Evolutionary conservation across 2,329 filamentous ascomycete species (phyloP).

Genomic region (Phialocephala subalpina): DNA sequence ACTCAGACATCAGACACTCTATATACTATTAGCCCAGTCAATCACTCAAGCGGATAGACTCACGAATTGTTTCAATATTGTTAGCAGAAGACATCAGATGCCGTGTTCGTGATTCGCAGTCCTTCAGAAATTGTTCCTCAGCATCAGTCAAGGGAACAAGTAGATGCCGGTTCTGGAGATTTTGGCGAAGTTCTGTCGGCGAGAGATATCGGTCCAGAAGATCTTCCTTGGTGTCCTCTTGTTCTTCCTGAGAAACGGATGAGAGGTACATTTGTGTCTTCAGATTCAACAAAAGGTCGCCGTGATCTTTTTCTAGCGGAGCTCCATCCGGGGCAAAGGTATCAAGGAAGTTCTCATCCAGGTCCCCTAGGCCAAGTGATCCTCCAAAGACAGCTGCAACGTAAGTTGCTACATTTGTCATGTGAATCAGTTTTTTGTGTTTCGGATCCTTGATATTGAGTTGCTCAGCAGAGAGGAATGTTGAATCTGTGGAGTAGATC

Average conservation of each 20-base stretch:
- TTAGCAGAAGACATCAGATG: constrained; percentile 63
- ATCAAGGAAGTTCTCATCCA: constrained; percentile 69
- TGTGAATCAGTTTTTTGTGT: constrained; percentile 67
- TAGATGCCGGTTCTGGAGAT: constrained; percentile 59
- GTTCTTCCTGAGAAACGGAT: constrained; percentile 63
- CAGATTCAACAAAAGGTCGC: constrained; percentile 66
- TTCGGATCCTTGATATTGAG: constrained; percentile 57
- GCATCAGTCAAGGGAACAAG: constrained; percentile 62
- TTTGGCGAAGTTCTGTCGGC: constrained; percentile 53
- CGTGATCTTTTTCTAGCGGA: constrained; percentile 65
- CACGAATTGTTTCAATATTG: constrained; percentile 49
- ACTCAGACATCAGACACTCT: constrained; percentile 61
- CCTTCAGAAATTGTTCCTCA: constrained; percentile 66
- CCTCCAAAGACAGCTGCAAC: constrained; percentile 69
- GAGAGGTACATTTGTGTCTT: constrained; percentile 75
- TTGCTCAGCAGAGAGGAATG: constrained; percentile 61
- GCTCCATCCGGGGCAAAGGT: constrained; percentile 68
- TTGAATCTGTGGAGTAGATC: constrained; percentile 60
- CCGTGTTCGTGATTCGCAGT: constrained; percentile 60
- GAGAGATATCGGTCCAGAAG: constrained; percentile 68
- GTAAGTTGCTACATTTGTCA: constrained; percentile 71
- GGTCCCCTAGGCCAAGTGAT: constrained; percentile 68
- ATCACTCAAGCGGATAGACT: constrained; percentile 39
- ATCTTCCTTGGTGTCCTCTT: constrained; percentile 56
- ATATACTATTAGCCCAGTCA: constrained; percentile 23